Percentiles rank a stretch among this genome's conserved stretches.
Evolutionary conservation across 441 rosid species (phyloP).

Genomic region (Populus tomentosa): DNA sequence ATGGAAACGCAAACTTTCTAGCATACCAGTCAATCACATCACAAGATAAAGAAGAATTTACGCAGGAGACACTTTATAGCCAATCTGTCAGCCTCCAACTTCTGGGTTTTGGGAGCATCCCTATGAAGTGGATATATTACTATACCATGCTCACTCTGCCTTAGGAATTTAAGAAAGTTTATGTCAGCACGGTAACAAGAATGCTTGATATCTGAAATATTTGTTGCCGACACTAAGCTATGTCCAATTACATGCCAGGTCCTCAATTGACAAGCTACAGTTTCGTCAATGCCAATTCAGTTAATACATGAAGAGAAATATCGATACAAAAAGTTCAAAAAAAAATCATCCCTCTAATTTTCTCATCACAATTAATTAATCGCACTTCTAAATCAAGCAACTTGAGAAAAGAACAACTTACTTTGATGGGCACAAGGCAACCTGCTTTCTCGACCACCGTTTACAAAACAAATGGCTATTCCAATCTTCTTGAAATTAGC

Average conservation of each 20-base stretch:
- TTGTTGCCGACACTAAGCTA: not conserved
- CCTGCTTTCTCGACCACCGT: slow-evolving; percentile 34
- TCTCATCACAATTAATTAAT: slow-evolving; percentile 10
- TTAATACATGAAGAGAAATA: not conserved
- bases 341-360: not conserved
- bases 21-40: not conserved
- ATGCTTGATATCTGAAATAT: not conserved
- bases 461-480: slow-evolving; percentile 30
- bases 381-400: slow-evolving; percentile 10
- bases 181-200: not conserved
- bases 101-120: not conserved
- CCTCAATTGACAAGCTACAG: not conserved
- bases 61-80: not conserved
- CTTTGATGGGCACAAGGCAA: slow-evolving; percentile 12
- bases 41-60: not conserved
- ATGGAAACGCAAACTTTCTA: not conserved
- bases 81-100: not conserved
- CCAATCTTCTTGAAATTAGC: slow-evolving; percentile 18
- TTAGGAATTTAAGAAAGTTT: not conserved
- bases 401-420: slow-evolving; percentile 10
- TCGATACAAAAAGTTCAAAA: not conserved
- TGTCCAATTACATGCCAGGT: not conserved
- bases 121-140: not conserved
- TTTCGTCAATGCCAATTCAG: not conserved
- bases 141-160: not conserved